phyloP scores from a whole-genome alignment of 2,329 filamentous ascomycete genomes.

The Hyphodiscus sp. region DNA sequence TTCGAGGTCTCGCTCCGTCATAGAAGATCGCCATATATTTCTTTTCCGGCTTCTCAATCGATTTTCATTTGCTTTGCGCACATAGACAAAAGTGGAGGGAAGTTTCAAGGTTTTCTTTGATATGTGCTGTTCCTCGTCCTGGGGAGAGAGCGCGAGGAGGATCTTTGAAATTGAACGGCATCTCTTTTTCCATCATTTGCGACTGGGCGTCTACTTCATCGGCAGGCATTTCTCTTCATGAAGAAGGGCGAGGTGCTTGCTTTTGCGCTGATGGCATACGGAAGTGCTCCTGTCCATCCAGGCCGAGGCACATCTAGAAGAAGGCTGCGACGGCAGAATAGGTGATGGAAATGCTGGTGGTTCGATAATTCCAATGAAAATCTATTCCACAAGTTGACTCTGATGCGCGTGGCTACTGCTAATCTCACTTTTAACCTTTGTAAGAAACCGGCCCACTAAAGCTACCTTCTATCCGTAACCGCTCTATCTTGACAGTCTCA shows the following conservation, averaged over 20 bases:
- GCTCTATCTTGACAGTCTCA: no score
- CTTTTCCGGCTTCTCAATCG: conserved; percentile 17
- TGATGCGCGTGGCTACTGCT: no score
- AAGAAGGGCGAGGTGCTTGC: conserved; percentile 20
- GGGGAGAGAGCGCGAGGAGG: background rate
- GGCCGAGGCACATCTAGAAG: conserved; percentile 19
- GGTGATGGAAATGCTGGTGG: conserved; percentile 14
- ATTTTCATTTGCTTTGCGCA: conserved; percentile 8
- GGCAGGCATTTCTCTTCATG: conserved; percentile 17
- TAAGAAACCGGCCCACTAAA: no score
- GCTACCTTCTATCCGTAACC: no score
- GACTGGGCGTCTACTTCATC: conserved; percentile 19
- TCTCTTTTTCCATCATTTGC: conserved; percentile 23
- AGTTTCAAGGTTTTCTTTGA: conserved; percentile 17
- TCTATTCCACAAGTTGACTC: conserved; percentile 3
- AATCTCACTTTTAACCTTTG: no score
- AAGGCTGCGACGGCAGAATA: conserved; percentile 9
- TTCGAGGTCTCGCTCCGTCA: conserved; percentile 20
- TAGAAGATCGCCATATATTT: conserved; percentile 27
- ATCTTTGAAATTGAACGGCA: conserved; percentile 13
- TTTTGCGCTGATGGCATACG: conserved; percentile 30
- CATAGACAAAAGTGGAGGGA: conserved; percentile 27
- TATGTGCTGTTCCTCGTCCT: no score
- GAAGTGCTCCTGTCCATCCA: conserved; percentile 33
- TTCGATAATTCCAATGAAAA: conserved; percentile 13